Percentiles rank a stretch among this genome's conserved stretches.
Conservation (phyloP, 2,329 filamentous ascomycete genomes). For the Nemania serpens region DNA sequence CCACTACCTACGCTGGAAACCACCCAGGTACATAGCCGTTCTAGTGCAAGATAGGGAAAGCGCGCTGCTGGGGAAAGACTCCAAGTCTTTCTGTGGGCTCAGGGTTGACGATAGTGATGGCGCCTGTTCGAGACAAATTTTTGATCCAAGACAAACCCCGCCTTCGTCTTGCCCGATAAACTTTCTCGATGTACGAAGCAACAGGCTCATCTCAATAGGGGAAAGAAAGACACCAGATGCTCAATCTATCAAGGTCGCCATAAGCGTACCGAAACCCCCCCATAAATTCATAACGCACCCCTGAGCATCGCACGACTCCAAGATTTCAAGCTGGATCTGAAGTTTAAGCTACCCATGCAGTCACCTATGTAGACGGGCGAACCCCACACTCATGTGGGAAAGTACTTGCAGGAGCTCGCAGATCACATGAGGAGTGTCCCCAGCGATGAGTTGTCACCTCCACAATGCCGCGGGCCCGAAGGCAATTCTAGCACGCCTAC, state of each 20-base stretch:
- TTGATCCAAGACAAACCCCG: constrained; percentile 7
- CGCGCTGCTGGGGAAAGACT: neutral
- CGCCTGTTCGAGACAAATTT: neutral
- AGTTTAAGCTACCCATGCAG: constrained; percentile 17
- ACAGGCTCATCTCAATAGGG: neutral
- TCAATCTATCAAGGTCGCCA: constrained; percentile 8
- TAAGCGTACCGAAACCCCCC: neutral
- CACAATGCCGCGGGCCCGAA: constrained; percentile 21
- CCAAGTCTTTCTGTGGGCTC: neutral
- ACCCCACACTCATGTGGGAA: constrained; percentile 25
- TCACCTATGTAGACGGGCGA: constrained; percentile 14
- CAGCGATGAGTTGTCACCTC: constrained; percentile 31
- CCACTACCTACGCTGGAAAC: neutral
- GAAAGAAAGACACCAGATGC: neutral
- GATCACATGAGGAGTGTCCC: constrained; percentile 29
- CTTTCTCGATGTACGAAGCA: neutral
- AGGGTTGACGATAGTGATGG: constrained; percentile 10
- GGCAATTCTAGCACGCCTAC: constrained; percentile 10
- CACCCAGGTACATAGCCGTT: neutral
- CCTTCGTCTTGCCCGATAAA: constrained; percentile 1
- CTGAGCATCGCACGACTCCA: constrained; percentile 1
- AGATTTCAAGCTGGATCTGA: constrained; percentile 1
- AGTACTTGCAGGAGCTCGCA: constrained; percentile 26
- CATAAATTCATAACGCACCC: neutral
- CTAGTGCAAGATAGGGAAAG: constrained; percentile 8